Evolutionary conservation across 2,329 filamentous ascomycete species (phyloP).

Genomic region (Claviceps purpurea): DNA sequence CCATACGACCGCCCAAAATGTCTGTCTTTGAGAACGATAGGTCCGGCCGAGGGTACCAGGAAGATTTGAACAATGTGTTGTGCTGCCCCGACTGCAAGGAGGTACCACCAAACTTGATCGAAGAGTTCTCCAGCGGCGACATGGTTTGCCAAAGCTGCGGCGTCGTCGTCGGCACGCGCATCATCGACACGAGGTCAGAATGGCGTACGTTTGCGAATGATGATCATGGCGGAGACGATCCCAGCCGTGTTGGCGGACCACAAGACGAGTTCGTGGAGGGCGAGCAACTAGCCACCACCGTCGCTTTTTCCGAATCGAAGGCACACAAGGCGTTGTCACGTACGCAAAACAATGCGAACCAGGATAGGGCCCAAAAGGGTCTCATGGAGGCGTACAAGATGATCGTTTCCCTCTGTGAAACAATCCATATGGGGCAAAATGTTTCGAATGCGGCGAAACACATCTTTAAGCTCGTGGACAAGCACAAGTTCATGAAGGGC

Average conservation of each 20-base stretch:
- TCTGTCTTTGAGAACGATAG: conserved; percentile 24
- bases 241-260: conserved; percentile 92
- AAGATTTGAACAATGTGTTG: conserved; percentile 76
- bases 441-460: conserved; percentile 86
- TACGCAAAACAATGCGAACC: conserved; percentile 72
- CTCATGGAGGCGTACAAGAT: conserved; percentile 78
- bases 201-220: conserved; percentile 99
- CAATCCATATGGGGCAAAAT: conserved; percentile 64
- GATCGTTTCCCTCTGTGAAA: conserved; percentile 77
- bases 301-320: conserved; percentile 67
- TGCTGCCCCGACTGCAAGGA: conserved; percentile 88
- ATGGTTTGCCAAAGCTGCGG: conserved; percentile 89
- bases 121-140: conserved; percentile 86
- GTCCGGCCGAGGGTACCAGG: conserved; percentile 30
- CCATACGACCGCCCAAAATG: conserved; percentile 31
- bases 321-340: conserved; percentile 64
- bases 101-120: conserved; percentile 78
- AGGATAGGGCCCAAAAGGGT: conserved; percentile 72
- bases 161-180: conserved; percentile 76
- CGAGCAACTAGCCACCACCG: conserved; percentile 76
- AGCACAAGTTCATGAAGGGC: conserved; percentile 86
- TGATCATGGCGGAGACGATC: conserved; percentile 90
- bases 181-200: conserved; percentile 91
- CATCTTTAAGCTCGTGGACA: conserved; percentile 88
- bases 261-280: conserved; percentile 83